Evolutionary conservation across 176 grass and related monocot species (phyloP).

Genomic region (Ampelocalamus luodianensis): DNA sequence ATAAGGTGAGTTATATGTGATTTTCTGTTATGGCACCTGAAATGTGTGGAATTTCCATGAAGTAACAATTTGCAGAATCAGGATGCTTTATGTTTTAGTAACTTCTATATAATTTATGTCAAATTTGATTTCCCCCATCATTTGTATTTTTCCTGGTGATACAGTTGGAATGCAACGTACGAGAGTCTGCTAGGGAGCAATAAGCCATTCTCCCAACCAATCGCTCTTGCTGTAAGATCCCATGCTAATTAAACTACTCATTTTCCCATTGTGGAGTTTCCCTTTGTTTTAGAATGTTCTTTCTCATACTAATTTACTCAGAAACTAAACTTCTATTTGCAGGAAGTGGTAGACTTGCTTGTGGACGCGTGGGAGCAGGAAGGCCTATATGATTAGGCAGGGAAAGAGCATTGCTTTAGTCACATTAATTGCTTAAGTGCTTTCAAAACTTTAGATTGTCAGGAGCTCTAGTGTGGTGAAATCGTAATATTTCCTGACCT

Average conservation of each 20-base stretch:
- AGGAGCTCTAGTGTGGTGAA: constrained; percentile 34
- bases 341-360: constrained; percentile 99
- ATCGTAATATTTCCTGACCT: constrained; percentile 19
- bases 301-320: not conserved
- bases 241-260: not conserved
- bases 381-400: constrained; percentile 79
- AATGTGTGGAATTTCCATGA: not conserved
- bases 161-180: constrained; percentile 88
- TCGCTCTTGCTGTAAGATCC: constrained; percentile 78
- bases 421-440: constrained; percentile 19
- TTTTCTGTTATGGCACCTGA: not conserved
- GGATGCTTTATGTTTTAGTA: not conserved
- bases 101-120: not conserved
- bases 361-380: constrained; percentile 92
- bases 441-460: constrained; percentile 18
- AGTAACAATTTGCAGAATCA: not conserved
- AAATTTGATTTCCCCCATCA: constrained; percentile 17
- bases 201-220: constrained; percentile 80
- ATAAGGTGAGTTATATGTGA: constrained; percentile 60
- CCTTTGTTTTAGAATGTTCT: constrained; percentile 1
- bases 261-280: not conserved
- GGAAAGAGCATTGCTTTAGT: constrained; percentile 6
- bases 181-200: constrained; percentile 83
- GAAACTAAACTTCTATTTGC: constrained; percentile 48
- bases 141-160: constrained; percentile 17